Evolutionary conservation across 2,329 filamentous ascomycete genomes (phyloP), one percentile per base, ranked within the genome.

Genomic region (Thermomyces lanuginosus): DNA sequence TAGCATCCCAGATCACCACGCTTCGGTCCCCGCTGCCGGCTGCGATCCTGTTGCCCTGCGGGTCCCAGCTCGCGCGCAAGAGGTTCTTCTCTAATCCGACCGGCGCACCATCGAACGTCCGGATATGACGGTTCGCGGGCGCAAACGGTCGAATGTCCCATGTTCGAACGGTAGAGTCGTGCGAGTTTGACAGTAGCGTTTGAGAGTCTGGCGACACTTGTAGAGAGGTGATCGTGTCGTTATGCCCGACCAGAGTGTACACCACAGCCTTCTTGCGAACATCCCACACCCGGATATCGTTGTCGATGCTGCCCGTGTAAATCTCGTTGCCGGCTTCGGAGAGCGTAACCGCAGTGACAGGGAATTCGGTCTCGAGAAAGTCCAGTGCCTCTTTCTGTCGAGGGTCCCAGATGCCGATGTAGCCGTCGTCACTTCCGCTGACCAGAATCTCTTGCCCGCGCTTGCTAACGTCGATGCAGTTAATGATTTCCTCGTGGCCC

Each of bases 141-240:
- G 89, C 86, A 55, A 95, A 98, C 0, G 89, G 86, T 39, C 86
- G 69, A 27, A 98, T 79, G 48, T 98, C 86, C 89, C 89, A 98
- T 10, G 84, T 93, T 43, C 80, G 70, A 19, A 84, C 89, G 0
- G 86, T 92, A 11, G 79, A 83, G 52, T 98, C 89, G 64, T 93
- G 89, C 5, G 82, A 76, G 44, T 92, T 89, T 2, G 86, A 95
- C 3, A 93, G 61, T 3, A 98, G 65, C 1, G 77, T 78, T 51
- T 93, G 84, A 20, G 80, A 79, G 49, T 98, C 86, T 0, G 89
- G 86, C 2, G 86, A 93, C n/a, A 95, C 70, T 28, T 78, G 66
- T 24, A 98, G 63, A 8, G 83, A 92, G 3, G 84, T 92, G 36
- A 98, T 65, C 0, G 86, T 95, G 48, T 98, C 89, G 28, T 72